phyloP scores from a whole-genome alignment of 768 basidiomycete species.

The Nevesoporus exiguus region DNA sequence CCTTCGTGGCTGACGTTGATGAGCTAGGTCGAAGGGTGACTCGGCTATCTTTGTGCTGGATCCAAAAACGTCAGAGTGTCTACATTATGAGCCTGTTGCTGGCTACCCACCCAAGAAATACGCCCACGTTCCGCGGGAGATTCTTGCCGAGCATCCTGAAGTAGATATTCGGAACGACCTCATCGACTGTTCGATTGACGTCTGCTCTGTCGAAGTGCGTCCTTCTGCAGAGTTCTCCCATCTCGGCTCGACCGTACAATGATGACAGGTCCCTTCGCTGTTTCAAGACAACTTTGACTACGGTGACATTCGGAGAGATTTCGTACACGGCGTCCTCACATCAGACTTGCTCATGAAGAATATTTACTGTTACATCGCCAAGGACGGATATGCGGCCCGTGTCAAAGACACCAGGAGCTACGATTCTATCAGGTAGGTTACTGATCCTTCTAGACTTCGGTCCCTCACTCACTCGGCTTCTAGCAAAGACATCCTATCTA shows the following conservation, averaged over 20 bases:
- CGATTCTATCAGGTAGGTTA: slow-evolving; percentile 75
- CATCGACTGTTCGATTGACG: slow-evolving; percentile 84
- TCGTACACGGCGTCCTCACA: slow-evolving; percentile 90
- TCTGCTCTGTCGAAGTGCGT: slow-evolving; percentile 88
- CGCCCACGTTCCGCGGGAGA: slow-evolving; percentile 72
- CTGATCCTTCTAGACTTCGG: not conserved
- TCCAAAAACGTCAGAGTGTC: slow-evolving; percentile 69
- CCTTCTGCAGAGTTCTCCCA: not conserved
- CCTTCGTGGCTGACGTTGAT: not conserved
- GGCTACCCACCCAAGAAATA: slow-evolving; percentile 63
- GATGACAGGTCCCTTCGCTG: slow-evolving; percentile 77
- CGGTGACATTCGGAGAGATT: slow-evolving; percentile 85
- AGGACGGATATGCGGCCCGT: slow-evolving; percentile 88
- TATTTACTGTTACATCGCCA: slow-evolving; percentile 86
- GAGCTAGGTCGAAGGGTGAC: slow-evolving; percentile 61
- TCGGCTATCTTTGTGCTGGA: slow-evolving; percentile 79
- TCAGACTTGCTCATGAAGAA: slow-evolving; percentile 94
- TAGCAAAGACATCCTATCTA: slow-evolving; percentile 88
- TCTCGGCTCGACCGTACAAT: slow-evolving; percentile 1
- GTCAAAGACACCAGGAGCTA: slow-evolving; percentile 92
- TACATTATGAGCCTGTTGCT: slow-evolving; percentile 79
- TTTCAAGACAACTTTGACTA: slow-evolving; percentile 99
- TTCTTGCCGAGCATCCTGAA: slow-evolving; percentile 68
- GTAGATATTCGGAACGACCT: slow-evolving; percentile 86
- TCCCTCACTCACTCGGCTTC: not conserved